Evolutionary conservation across 352 stramenopile species (phyloP).

Genomic region (Globisporangium camurandrum): DNA sequence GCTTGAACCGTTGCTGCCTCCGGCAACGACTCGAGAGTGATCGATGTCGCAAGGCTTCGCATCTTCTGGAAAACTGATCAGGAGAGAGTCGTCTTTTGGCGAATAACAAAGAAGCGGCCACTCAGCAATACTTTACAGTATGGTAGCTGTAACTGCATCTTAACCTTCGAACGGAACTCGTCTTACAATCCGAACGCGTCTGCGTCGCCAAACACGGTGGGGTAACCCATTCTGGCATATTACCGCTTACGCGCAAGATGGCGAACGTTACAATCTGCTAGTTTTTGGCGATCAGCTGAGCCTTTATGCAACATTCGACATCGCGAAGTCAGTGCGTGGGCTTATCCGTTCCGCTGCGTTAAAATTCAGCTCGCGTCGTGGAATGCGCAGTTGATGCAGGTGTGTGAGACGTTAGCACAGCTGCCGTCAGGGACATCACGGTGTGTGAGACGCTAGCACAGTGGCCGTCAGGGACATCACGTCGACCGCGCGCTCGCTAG

Average conservation of each 20-base stretch:
- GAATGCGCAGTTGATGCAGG: too few species aligned
- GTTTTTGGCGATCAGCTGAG: not conserved
- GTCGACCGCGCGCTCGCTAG: not conserved
- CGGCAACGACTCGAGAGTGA: slow-evolving; percentile 1
- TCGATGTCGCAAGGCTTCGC: not conserved
- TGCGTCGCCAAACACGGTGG: not conserved
- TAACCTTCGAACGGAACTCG: not conserved
- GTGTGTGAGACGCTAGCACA: too few species aligned
- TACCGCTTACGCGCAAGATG: not conserved
- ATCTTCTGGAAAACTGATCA: not conserved
- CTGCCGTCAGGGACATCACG: too few species aligned
- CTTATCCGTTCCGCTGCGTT: not conserved
- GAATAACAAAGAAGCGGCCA: not conserved
- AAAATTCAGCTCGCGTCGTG: too few species aligned
- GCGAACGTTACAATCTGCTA: not conserved
- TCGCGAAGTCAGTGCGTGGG: not conserved
- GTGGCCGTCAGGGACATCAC: not conserved
- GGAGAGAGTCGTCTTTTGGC: not conserved
- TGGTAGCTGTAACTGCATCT: not conserved
- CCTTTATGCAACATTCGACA: not conserved
- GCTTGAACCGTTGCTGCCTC: slow-evolving; percentile 2
- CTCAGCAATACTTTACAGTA: not conserved
- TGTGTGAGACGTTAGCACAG: too few species aligned
- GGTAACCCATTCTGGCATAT: not conserved
- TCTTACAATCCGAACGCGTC: not conserved